These are phyloP conservation scores for Cordyceps javanica DNA, from an alignment of 2,329 filamentous ascomycete species.

Conservation along the genomic window DNA sequence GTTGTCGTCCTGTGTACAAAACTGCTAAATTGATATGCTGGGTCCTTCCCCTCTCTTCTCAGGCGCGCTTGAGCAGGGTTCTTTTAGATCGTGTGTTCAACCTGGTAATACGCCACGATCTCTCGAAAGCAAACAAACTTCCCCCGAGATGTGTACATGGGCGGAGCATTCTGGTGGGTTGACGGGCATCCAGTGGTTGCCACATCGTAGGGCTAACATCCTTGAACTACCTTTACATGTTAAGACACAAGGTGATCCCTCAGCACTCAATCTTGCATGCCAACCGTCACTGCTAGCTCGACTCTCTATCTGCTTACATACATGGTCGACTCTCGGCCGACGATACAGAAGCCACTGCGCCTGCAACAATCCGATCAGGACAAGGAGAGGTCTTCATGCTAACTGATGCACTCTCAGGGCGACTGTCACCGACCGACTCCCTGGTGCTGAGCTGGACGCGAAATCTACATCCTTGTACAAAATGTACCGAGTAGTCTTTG, in stretches of 20 bases:
- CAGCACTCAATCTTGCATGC: background rate
- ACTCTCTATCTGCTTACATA: too few species aligned
- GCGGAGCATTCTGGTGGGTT: constrained; percentile 1
- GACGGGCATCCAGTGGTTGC: background rate
- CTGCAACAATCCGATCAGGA: too few species aligned
- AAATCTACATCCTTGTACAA: background rate
- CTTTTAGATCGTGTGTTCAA: constrained; percentile 2
- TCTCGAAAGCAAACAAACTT: constrained; percentile 1
- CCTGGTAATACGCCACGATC: constrained; percentile 10
- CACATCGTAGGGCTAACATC: background rate
- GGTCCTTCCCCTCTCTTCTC: background rate
- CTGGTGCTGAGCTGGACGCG: too few species aligned
- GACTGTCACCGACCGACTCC: too few species aligned
- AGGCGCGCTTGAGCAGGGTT: background rate
- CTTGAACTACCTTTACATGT: background rate
- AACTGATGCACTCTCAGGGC: too few species aligned
- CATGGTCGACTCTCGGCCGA: too few species aligned
- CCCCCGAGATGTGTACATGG: background rate
- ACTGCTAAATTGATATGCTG: background rate
- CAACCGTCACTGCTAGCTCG: background rate
- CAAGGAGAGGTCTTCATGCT: too few species aligned
- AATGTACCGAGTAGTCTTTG: background rate
- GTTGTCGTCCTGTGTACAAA: background rate
- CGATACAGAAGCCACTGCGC: background rate
- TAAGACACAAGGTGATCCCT: background rate